phyloP scores from a whole-genome alignment of 2,329 filamentous ascomycete species.

The Xylaria arbuscula region DNA sequence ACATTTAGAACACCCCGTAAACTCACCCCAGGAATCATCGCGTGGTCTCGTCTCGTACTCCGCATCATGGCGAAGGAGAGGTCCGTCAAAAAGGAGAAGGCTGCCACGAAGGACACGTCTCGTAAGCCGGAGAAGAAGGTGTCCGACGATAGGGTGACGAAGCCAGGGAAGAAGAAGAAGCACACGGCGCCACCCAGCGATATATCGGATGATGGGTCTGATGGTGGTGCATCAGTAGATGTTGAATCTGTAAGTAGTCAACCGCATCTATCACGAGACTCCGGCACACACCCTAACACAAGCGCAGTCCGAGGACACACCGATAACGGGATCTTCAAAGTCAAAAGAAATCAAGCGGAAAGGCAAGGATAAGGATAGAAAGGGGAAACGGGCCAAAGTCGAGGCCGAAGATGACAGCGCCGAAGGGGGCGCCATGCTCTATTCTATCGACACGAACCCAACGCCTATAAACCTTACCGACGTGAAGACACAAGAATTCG shows the following conservation, averaged over 20 bases:
- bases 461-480: slow-evolving; percentile 38
- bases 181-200: slow-evolving; percentile 25
- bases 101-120: too few relatives aligned
- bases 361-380: slow-evolving; percentile 79
- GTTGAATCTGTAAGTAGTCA: slow-evolving; percentile 30
- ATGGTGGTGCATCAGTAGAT: slow-evolving; percentile 21
- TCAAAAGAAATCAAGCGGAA: slow-evolving; percentile 75
- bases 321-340: slow-evolving; percentile 65
- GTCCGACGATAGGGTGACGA: slow-evolving; percentile 42
- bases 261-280: not conserved
- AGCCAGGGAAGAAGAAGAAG: slow-evolving; percentile 38
- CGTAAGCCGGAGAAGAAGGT: slow-evolving; percentile 40
- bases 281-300: not conserved
- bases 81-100: slow-evolving; percentile 39
- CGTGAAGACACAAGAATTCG: slow-evolving; percentile 8
- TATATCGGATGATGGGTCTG: slow-evolving; percentile 28
- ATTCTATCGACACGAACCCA: slow-evolving; percentile 46
- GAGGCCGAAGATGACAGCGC: slow-evolving; percentile 22
- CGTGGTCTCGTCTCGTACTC: not conserved
- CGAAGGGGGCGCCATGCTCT: slow-evolving; percentile 35
- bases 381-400: slow-evolving; percentile 58
- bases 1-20: too few relatives aligned
- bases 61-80: slow-evolving; percentile 44
- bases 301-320: slow-evolving; percentile 1
- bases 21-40: not conserved